Base-by-base conservation (phyloP, 2,329 filamentous ascomycete species). In the Sodiomyces alkalinus region DNA sequence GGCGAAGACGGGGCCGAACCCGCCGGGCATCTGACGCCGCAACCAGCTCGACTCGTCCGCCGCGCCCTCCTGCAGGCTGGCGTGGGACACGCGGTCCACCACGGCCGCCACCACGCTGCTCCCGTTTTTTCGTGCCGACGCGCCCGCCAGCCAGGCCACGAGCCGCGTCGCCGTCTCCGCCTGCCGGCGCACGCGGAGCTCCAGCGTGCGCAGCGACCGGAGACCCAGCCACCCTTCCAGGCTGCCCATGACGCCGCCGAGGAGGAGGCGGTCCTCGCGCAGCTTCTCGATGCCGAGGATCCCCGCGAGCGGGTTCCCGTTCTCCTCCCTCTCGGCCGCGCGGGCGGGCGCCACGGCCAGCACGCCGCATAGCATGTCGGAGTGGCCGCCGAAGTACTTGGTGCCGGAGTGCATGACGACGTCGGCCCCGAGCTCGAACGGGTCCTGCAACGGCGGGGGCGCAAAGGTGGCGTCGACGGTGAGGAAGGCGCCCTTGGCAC, bases 311-410 rank as follows among this genome's bases (percentile, higher is more conserved):
- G 80, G 14, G 12, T 22, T 28, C 13, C 11, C 27, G 7, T 28
- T 20, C 5, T 17, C 12, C 6, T 26, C 23, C 4, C 60, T 60
- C 28, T 62, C 42, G 26, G 56, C 56, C 15, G 45, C 49, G 41
- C 53, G 53, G 20, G 51, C 51, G 11, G 67, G 65, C 28, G 66
- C 59, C 5, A 85, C 68, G 0, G 73, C 70, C 17, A 98, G 56
- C 12, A 92, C 77, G 14, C 90, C 90, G 46, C 81, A 92, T 5
- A 96, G 69, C 65, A 96, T 66, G 54, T 98, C 90, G 39, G 78
- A 87, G 56, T 98, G 90, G 0, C 90, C 90, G 13, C 90, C 90
- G 40, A 98, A 72, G 54, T 96, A 98, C 62, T 96, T 98, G 12
- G 86, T 93, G 4, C 85, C 90, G 28, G 70, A 79, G 55, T 98